Percentiles rank a stretch among this genome's conserved stretches.
These are phyloP conservation scores for Raphanus raphanistrum DNA, from an alignment of 345 rosid species.

Conservation along the genomic window DNA sequence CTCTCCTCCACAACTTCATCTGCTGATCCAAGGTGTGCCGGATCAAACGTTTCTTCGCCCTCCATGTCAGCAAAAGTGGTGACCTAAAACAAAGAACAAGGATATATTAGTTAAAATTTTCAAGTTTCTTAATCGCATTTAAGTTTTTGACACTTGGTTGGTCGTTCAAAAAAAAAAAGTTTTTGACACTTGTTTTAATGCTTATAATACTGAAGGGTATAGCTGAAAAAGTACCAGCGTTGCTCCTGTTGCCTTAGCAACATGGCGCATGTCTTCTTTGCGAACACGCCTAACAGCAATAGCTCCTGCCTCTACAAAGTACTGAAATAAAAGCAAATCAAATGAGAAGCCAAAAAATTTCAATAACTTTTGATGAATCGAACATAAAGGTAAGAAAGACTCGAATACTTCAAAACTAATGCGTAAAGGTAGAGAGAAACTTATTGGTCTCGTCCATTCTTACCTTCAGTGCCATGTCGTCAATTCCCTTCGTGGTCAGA, in stretches of 20 bases:
- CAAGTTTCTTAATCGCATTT: background rate
- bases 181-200: constrained; percentile 10
- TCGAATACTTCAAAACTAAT: background rate
- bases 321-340: constrained; percentile 50
- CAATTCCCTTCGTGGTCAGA: constrained; percentile 93
- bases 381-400: background rate
- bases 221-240: constrained; percentile 57
- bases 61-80: constrained; percentile 99
- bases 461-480: constrained; percentile 98
- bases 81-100: constrained; percentile 49
- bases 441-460: background rate
- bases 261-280: constrained; percentile 96
- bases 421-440: background rate
- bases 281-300: constrained; percentile 95
- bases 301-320: constrained; percentile 96
- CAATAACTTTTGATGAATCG: background rate
- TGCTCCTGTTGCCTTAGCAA: constrained; percentile 99
- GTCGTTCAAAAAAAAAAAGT: no score
- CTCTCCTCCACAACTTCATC: constrained; percentile 95
- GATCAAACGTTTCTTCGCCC: constrained; percentile 92
- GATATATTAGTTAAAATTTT: background rate
- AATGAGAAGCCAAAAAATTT: background rate
- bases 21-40: constrained; percentile 75
- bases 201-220: background rate
- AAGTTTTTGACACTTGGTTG: constrained; percentile 9